phyloP scores from a whole-genome alignment of 495 filamentous ascomycete species.

The Aspergillus avenaceus region DNA sequence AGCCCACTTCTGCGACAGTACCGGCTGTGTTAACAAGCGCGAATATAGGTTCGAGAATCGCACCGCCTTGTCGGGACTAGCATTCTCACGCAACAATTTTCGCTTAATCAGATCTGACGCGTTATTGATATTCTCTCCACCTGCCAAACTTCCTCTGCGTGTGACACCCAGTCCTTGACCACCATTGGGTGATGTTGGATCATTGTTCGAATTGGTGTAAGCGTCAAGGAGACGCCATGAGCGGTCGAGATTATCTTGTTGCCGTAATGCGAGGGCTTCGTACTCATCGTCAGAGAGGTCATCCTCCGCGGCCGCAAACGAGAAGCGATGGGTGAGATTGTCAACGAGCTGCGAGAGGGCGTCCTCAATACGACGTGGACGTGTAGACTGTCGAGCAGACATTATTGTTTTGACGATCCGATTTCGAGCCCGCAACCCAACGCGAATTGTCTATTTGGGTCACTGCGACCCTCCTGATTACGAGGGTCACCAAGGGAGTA shows the following conservation, averaged over 20 bases:
- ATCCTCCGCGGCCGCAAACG: conserved; percentile 27
- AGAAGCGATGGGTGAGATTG: conserved; percentile 39
- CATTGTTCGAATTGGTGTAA: conserved; percentile 21
- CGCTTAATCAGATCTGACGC: conserved; percentile 87
- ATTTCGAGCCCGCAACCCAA: background rate
- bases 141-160: conserved; percentile 33
- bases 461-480: background rate
- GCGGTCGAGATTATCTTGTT: conserved; percentile 36
- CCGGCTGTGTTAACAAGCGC: conserved; percentile 79
- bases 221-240: conserved; percentile 42
- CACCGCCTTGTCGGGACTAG: conserved; percentile 77
- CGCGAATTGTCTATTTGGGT: background rate
- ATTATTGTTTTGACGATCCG: conserved; percentile 18
- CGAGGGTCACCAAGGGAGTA: background rate
- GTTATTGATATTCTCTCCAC: conserved; percentile 69
- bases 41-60: conserved; percentile 86
- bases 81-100: conserved; percentile 69
- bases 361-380: conserved; percentile 49
- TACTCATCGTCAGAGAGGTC: conserved; percentile 39
- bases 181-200: conserved; percentile 27
- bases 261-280: conserved; percentile 36
- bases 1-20: conserved; percentile 93
- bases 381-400: conserved; percentile 33
- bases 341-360: conserved; percentile 54
- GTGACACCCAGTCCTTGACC: conserved; percentile 13